Evolutionary conservation across 2,329 filamentous ascomycete species (phyloP).

Genomic region (Onygenales sp.): DNA sequence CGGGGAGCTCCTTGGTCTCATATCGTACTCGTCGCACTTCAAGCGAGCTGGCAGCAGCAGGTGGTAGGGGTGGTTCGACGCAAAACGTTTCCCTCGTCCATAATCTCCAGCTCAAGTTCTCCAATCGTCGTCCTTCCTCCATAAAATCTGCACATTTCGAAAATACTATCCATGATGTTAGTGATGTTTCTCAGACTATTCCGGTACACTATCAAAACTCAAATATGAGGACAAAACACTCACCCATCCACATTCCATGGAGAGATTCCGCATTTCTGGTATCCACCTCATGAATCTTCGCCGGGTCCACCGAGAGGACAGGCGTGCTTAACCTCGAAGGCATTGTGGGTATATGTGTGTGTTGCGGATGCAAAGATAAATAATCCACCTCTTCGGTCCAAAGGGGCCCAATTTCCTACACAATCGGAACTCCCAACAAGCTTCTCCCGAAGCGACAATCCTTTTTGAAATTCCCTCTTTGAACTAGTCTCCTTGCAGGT

Average conservation of each 20-base stretch:
- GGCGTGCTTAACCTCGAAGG: conserved; percentile 73
- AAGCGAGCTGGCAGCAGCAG: conserved; percentile 39
- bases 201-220: neutral
- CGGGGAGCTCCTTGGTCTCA: conserved; percentile 53
- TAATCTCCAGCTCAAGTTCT: conserved; percentile 91
- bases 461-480: neutral
- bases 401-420: neutral
- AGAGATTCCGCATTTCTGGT: conserved; percentile 86
- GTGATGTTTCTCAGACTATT: neutral
- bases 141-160: conserved; percentile 89
- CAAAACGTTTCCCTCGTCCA: conserved; percentile 94
- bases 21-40: conserved; percentile 17
- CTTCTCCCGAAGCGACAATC: neutral
- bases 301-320: conserved; percentile 83
- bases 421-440: neutral
- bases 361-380: neutral
- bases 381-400: neutral
- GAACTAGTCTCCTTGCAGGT: neutral
- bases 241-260: conserved; percentile 95
- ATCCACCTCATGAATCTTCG: conserved; percentile 89
- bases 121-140: conserved; percentile 81
- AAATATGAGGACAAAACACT: conserved; percentile 32
- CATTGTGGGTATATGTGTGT: conserved; percentile 44
- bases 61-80: conserved; percentile 52
- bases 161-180: conserved; percentile 55